Evolutionary conservation across 78 protist genomes (phyloP), one percentile per base, ranked within the genome.

Genomic region (Dictyostelium intermedium): DNA sequence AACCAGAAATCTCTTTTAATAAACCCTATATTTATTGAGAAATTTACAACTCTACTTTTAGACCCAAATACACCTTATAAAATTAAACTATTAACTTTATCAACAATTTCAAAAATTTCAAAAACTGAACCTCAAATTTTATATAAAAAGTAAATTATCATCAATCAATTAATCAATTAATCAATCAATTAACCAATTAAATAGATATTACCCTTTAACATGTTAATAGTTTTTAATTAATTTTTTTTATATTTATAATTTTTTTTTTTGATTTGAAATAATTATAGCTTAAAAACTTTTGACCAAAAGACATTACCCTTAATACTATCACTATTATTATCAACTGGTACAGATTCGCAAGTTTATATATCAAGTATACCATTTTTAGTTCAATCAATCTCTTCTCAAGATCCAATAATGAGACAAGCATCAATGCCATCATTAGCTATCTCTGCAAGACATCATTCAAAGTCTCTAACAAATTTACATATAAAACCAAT

Each of bases 361-460:
- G 6, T 89, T 27, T 80, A 63, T 27, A 32, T 50, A 6, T 41
- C 60, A 14, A 80, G 11, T 2, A 78, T 80, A 53, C 94, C 94
- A 45, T 63, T 89, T 41, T 39, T 89, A 16, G 82, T 80, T n/a
- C 94, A 89, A 89, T 63, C 94, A 34, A 47, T 89, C 18, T 60
- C 85, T 7, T 77, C 77, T n/a, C 87, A 80, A 70, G 94, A 89
- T 70, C 94, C 85, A 45, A 11, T 89, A 30, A 16, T 73, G 0
- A 89, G 94, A 89, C 30, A 82, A 10, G 43, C 45, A 10, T 89
- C 94, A 60, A 69, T 89, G 13, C 94, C 94, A 41, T 89, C 87
- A 39, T 20, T 80, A 6, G 50, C 74, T n/a, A 32, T 69, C 30
- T 63, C 61, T 69, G 86, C 82, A 6, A 60, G 94, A 69, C 23